Percentiles rank a stretch among this genome's conserved stretches.
Conservation (phyloP, 2,329 filamentous ascomycete genomes). For the Fusarium globosum region DNA sequence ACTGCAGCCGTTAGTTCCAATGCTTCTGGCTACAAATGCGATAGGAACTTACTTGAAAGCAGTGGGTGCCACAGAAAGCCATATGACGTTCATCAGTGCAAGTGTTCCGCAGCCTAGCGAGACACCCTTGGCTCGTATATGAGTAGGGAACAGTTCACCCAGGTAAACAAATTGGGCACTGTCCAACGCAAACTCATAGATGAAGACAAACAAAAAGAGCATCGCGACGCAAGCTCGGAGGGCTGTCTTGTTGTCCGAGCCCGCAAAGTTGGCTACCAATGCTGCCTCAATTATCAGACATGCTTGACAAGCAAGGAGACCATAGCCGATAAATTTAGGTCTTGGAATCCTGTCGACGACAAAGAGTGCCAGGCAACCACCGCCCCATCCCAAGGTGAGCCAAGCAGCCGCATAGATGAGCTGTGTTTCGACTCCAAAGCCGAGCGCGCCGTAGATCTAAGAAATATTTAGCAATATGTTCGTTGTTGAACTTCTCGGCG, state of each 20-base stretch:
- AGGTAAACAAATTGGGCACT: not conserved
- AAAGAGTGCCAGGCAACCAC: not conserved
- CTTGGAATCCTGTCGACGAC: not conserved
- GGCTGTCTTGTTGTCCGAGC: not conserved
- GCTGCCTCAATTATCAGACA: not conserved
- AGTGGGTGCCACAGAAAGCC: not conserved
- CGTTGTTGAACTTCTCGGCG: not conserved
- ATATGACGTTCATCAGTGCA: not conserved
- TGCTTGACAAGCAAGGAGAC: not conserved
- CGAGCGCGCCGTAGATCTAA: not conserved
- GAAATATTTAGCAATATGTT: not conserved
- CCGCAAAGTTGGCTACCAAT: not conserved
- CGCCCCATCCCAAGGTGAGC: not conserved
- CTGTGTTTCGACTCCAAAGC: not conserved
- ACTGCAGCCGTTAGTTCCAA: not conserved
- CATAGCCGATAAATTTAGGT: not conserved
- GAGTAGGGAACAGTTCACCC: not conserved
- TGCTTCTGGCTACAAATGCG: fast-evolving
- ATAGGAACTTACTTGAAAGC: not conserved
- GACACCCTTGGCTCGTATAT: not conserved
- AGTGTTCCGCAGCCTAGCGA: not conserved
- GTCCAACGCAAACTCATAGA: not conserved
- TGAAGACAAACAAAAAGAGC: not conserved
- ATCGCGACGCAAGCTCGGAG: not conserved
- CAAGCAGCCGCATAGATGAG: not conserved